These are phyloP conservation scores for Zea luxurians DNA, from an alignment of 176 grass and related monocot genomes.

Conservation along the genomic window DNA sequence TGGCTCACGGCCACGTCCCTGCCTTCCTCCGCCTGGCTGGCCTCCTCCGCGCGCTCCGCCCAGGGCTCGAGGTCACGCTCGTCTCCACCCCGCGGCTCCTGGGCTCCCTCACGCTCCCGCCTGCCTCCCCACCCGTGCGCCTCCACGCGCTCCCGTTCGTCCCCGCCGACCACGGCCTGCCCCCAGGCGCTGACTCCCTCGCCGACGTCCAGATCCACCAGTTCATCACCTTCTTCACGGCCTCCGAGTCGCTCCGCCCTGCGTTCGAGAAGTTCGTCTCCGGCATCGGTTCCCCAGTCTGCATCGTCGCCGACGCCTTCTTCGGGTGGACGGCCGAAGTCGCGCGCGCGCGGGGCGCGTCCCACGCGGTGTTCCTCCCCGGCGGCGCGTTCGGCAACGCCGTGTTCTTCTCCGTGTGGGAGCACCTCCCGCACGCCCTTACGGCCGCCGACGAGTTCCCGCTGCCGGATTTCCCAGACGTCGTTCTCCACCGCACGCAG, in stretches of 20 bases:
- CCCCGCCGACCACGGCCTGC: constrained; percentile 56
- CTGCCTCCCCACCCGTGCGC: constrained; percentile 14
- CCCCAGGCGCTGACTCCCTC: constrained; percentile 38
- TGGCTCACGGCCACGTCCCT: constrained; percentile 46
- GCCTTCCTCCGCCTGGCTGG: constrained; percentile 49
- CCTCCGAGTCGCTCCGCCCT: constrained; percentile 53
- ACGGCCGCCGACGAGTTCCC: constrained; percentile 40
- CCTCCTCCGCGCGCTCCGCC: constrained; percentile 37
- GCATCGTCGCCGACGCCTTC: constrained; percentile 61
- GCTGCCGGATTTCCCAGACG: constrained; percentile 44
- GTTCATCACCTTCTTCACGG: constrained; percentile 52
- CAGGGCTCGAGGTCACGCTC: constrained; percentile 31
- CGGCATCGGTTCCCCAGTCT: constrained; percentile 28
- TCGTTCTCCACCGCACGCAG: constrained; percentile 56
- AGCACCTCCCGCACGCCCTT: constrained; percentile 46
- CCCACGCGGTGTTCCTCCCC: constrained; percentile 52
- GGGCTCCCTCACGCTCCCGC: constrained; percentile 6
- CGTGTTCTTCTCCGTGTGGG: constrained; percentile 52
- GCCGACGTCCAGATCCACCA: constrained; percentile 50
- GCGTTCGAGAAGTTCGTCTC: constrained; percentile 55
- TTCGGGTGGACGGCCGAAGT: constrained; percentile 55
- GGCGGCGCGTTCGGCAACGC: constrained; percentile 55
- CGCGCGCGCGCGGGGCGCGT: constrained; percentile 32
- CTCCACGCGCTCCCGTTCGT: constrained; percentile 51
- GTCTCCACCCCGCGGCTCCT: constrained; percentile 38